A percentile compares a stretch with the other conserved stretches of the same genome.
Conservation (phyloP, 345 rosid species). For the Linum trigynum region DNA sequence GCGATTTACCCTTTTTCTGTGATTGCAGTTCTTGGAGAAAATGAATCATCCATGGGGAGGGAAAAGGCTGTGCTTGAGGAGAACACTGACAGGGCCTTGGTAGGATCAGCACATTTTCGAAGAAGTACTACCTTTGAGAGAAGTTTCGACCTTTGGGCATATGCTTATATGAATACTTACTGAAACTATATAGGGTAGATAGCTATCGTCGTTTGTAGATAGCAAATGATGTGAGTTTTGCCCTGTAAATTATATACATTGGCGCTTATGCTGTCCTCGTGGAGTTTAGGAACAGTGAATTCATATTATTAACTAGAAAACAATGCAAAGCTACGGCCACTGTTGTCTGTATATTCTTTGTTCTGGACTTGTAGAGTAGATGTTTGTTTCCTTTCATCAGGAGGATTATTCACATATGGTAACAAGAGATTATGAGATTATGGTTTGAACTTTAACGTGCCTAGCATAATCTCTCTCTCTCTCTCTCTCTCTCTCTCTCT, state of each 20-base stretch:
- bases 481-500: background rate
- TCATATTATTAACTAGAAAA: background rate
- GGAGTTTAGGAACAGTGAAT: background rate
- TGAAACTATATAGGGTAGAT: background rate
- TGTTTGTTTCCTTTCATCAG: background rate
- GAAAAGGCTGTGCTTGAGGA: constrained; percentile 25
- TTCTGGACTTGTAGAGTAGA: background rate
- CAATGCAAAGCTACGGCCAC: background rate
- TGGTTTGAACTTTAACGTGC: background rate
- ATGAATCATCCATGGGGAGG: constrained; percentile 25
- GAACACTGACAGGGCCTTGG: constrained; percentile 20
- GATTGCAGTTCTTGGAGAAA: constrained; percentile 29
- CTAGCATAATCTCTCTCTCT: background rate
- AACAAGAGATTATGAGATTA: background rate
- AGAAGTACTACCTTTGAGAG: no score
- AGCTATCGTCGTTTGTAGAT: background rate
- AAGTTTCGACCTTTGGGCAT: no score
- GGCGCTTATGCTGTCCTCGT: background rate
- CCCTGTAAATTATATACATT: background rate
- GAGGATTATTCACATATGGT: background rate
- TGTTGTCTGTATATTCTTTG: background rate
- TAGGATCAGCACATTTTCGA: background rate
- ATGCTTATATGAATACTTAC: background rate
- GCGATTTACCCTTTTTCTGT: background rate
- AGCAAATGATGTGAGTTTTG: background rate